Evolutionary conservation across 345 rosid genomes (phyloP).

Genomic region (Hypericum androsaemum): DNA sequence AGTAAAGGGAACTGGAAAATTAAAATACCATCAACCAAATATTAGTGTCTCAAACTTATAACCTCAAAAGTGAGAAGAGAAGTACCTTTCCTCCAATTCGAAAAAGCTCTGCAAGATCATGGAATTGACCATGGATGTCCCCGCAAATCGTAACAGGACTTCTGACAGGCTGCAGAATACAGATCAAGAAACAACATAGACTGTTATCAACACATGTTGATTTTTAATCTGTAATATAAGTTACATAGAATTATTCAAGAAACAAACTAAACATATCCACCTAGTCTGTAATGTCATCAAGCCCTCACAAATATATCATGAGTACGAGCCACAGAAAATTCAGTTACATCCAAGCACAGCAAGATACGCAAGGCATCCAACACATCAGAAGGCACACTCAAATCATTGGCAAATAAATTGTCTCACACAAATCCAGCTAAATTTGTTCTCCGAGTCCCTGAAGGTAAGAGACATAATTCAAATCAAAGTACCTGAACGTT

Average conservation of each 20-base stretch:
- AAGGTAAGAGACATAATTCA: neutral
- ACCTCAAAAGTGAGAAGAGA: slow-evolving; percentile 1
- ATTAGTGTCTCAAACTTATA: neutral
- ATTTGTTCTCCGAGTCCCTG: neutral
- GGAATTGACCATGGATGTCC: slow-evolving; percentile 95
- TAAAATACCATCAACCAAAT: neutral
- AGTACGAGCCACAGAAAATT: no score
- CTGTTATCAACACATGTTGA: neutral
- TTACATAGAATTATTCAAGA: no score
- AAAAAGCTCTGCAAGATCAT: slow-evolving; percentile 98
- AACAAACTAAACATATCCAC: no score
- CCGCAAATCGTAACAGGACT: slow-evolving; percentile 96
- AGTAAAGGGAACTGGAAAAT: neutral
- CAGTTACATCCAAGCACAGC: no score
- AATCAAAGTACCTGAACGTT: slow-evolving; percentile 69
- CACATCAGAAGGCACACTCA: no score
- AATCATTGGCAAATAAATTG: no score
- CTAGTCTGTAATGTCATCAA: no score
- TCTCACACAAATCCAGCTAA: no score
- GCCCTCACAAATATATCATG: no score
- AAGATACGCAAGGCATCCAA: no score
- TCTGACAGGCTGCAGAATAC: slow-evolving; percentile 58
- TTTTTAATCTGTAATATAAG: no score
- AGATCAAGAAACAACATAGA: neutral
- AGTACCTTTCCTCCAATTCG: slow-evolving; percentile 91